These are phyloP conservation scores for Taphrina betulina DNA, from an alignment of 1,139 yeast genomes.

Conservation along the genomic window DNA sequence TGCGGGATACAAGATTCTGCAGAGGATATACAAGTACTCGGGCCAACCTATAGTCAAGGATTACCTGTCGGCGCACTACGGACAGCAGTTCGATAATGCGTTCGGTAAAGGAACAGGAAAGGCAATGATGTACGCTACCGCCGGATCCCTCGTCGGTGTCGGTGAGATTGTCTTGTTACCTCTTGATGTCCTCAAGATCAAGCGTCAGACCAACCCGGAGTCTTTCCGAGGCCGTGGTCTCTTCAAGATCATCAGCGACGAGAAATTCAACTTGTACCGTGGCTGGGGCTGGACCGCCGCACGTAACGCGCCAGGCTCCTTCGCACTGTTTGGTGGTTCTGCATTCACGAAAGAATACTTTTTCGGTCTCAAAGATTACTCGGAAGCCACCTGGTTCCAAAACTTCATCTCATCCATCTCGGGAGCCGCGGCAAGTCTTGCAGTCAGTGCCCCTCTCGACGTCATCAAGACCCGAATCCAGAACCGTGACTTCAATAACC, in stretches of 20 bases:
- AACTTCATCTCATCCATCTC: constrained; percentile 93
- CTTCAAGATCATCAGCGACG: constrained; percentile 76
- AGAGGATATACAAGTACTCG: constrained; percentile 97
- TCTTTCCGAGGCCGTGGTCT: constrained; percentile 97
- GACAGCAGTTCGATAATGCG: constrained; percentile 62
- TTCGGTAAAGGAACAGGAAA: constrained; percentile 96
- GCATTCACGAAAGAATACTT: constrained; percentile 98
- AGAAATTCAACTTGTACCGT: constrained; percentile 88
- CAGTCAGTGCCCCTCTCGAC: constrained; percentile 96
- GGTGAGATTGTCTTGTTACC: constrained; percentile 97
- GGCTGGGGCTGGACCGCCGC: constrained; percentile 99
- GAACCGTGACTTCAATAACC: constrained; percentile 91
- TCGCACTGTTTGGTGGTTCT: constrained; percentile 96
- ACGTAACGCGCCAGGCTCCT: constrained; percentile 98
- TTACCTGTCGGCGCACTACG: constrained; percentile 74
- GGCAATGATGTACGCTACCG: constrained; percentile 93
- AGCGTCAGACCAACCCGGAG: constrained; percentile 99
- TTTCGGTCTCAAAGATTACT: constrained; percentile 79
- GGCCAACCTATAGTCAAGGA: constrained; percentile 98
- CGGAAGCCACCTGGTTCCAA: constrained; percentile 90
- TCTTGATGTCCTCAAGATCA: constrained; percentile 91
- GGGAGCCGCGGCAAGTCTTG: constrained; percentile 96
- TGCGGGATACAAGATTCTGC: constrained; percentile 91
- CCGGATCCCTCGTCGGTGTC: constrained; percentile 87
- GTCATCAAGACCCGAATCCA: constrained; percentile 98